phyloP scores from a whole-genome alignment of 2,329 filamentous ascomycete genomes.

The Ceratocystis alfenasii region DNA sequence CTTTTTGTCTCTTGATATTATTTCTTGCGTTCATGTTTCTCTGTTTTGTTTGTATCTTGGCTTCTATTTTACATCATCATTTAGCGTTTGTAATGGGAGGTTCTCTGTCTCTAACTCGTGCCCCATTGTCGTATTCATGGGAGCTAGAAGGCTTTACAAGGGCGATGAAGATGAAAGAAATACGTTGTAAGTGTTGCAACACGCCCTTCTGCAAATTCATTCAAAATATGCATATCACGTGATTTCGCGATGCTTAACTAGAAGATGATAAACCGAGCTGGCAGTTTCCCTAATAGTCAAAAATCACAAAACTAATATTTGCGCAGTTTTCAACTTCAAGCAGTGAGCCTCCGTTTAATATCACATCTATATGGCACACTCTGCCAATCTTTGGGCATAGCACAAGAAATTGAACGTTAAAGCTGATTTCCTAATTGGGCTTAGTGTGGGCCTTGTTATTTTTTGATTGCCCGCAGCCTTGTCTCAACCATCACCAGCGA shows the following conservation, averaged over 20 bases:
- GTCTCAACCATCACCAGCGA: conserved; percentile 17
- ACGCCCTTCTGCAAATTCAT: no score
- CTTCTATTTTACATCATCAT: conserved; percentile 4
- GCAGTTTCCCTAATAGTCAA: neutral
- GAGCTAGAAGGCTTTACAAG: no score
- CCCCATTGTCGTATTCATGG: neutral
- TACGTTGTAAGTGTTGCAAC: no score
- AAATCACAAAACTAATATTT: no score
- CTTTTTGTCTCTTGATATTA: neutral
- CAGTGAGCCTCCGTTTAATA: neutral
- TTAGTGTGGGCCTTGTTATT: conserved; percentile 23
- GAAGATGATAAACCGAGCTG: neutral
- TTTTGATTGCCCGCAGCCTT: conserved; percentile 20
- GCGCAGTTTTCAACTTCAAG: no score
- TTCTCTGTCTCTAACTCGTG: neutral
- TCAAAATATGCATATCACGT: neutral
- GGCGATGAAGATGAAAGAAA: no score
- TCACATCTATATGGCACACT: neutral
- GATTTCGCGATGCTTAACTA: neutral
- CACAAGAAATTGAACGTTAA: conserved; percentile 5
- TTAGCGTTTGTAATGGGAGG: conserved; percentile 3
- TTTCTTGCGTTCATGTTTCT: conserved; percentile 8
- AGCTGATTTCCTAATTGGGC: conserved; percentile 24
- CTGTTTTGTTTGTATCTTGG: neutral
- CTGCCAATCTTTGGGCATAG: neutral